Conservation (phyloP, 2,329 filamentous ascomycete genomes). For the Diplodia corticola region DNA sequence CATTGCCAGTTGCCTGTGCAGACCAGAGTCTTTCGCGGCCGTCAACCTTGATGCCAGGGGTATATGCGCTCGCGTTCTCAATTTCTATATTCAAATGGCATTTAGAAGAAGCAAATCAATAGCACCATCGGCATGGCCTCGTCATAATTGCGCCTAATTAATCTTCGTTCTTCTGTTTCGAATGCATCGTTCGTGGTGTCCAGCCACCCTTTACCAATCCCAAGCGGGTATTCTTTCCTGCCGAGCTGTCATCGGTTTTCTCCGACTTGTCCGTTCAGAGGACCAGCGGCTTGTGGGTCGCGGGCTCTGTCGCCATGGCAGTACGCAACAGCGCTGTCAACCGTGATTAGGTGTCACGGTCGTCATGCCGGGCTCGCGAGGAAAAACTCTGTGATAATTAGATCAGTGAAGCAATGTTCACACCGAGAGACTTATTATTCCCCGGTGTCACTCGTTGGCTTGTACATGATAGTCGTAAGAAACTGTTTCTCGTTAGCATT, state of each 20-base stretch:
- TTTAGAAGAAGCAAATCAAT: constrained; percentile 15
- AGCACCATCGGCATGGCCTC: background rate
- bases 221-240: constrained; percentile 1
- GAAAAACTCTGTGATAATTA: constrained; percentile 20
- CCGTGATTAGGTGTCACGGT: constrained; percentile 2
- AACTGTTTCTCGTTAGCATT: constrained; percentile 60
- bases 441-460: constrained; percentile 63
- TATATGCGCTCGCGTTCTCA: constrained; percentile 16
- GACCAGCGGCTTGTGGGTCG: background rate
- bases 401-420: constrained; percentile 17
- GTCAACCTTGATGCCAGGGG: constrained; percentile 2
- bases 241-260: background rate
- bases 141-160: constrained; percentile 2
- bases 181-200: background rate
- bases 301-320: background rate
- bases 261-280: background rate
- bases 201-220: background rate
- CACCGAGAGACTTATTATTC: constrained; percentile 22
- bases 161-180: constrained; percentile 5
- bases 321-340: constrained; percentile 5
- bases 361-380: constrained; percentile 15
- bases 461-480: constrained; percentile 96
- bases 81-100: constrained; percentile 14
- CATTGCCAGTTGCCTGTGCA: background rate
- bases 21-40: background rate